A percentile compares a stretch with the other conserved stretches of the same genome.
These are phyloP conservation scores for Saccharomycopsis phalli DNA, from an alignment of 1,139 yeast genomes.

Conservation along the genomic window DNA sequence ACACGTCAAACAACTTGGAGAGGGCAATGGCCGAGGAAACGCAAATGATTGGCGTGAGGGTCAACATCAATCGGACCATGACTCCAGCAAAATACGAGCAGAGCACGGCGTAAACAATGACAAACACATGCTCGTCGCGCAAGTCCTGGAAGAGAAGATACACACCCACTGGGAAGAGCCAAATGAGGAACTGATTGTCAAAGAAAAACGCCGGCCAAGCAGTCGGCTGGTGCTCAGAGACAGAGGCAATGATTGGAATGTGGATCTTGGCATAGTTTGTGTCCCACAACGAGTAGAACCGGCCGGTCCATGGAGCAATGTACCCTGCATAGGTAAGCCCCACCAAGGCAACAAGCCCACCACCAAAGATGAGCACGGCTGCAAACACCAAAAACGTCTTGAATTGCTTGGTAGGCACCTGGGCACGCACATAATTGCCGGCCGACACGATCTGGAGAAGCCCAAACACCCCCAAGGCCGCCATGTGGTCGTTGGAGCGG, in stretches of 20 bases:
- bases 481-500: slow-evolving; percentile 97
- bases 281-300: slow-evolving; percentile 98
- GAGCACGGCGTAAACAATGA: slow-evolving; percentile 80
- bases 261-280: slow-evolving; percentile 96
- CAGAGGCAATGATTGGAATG: slow-evolving; percentile 97
- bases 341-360: slow-evolving; percentile 67
- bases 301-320: slow-evolving; percentile 99
- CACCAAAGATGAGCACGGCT: slow-evolving; percentile 41
- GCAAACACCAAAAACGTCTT: slow-evolving; percentile 59
- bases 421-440: slow-evolving; percentile 72
- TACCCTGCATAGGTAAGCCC: slow-evolving; percentile 82
- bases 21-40: slow-evolving; percentile 84
- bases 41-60: slow-evolving; percentile 93
- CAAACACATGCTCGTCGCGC: slow-evolving; percentile 85
- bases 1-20: slow-evolving; percentile 76
- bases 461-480: slow-evolving; percentile 96
- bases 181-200: slow-evolving; percentile 84
- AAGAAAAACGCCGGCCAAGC: slow-evolving; percentile 99
- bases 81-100: slow-evolving; percentile 98
- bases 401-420: slow-evolving; percentile 69
- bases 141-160: slow-evolving; percentile 84
- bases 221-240: slow-evolving; percentile 98
- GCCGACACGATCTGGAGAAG: slow-evolving; percentile 83
- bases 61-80: slow-evolving; percentile 96
- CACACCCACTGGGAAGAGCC: slow-evolving; percentile 98